These are phyloP conservation scores for Kalmusia sp. DNA, from an alignment of 2,329 filamentous ascomycete species.

Conservation along the genomic window DNA sequence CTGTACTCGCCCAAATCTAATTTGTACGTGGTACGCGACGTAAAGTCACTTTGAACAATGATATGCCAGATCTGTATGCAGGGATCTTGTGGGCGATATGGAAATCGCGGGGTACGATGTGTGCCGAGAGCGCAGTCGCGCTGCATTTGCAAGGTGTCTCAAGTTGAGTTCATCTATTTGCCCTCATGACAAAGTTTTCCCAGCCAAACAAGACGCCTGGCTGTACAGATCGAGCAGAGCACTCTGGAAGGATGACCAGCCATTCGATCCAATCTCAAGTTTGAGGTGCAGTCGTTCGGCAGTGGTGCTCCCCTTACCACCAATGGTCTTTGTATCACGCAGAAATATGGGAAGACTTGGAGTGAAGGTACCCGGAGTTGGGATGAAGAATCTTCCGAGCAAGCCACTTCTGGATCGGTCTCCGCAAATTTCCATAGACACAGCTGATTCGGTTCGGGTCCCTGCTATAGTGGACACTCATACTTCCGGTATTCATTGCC, in stretches of 20 bases:
- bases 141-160: constrained; percentile 31
- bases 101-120: constrained; percentile 35
- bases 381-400: constrained; percentile 15
- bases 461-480: constrained; percentile 30
- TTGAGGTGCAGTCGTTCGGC: constrained; percentile 12
- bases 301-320: constrained; percentile 11
- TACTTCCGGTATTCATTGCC: constrained; percentile 30
- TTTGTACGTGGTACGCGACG: constrained; percentile 15
- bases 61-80: constrained; percentile 17
- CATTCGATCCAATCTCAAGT: constrained; percentile 6
- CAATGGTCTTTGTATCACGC: constrained; percentile 3
- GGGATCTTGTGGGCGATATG: constrained; percentile 21
- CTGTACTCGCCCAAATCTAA: constrained; percentile 10
- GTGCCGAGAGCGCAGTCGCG: constrained; percentile 21
- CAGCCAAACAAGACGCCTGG: constrained; percentile 25
- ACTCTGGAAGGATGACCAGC: constrained; percentile 14
- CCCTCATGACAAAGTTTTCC: constrained; percentile 17
- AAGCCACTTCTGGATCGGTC: constrained; percentile 26
- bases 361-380: constrained; percentile 8
- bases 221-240: constrained; percentile 16
- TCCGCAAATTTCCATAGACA: constrained; percentile 17
- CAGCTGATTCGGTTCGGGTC: constrained; percentile 30
- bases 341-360: neutral
- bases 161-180: constrained; percentile 39
- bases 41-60: constrained; percentile 3